Percentiles rank a stretch among this genome's conserved stretches.
These are phyloP conservation scores for Lactifluus hygrophoroides DNA, from an alignment of 768 basidiomycete genomes.

Conservation along the genomic window DNA sequence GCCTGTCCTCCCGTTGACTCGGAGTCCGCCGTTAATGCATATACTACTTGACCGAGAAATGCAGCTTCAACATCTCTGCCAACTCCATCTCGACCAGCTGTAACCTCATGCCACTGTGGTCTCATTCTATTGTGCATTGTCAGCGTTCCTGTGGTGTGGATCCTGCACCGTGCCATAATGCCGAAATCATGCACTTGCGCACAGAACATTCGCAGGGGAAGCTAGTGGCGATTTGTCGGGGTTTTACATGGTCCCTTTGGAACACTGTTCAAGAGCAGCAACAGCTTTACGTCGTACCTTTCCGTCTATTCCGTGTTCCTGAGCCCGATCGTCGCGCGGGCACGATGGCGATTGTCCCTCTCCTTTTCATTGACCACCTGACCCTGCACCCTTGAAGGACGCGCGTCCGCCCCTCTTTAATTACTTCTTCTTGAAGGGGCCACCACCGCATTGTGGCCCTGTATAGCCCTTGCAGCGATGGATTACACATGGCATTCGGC, in stretches of 20 bases:
- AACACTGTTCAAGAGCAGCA: slow-evolving; percentile 63
- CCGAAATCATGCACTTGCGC: background rate
- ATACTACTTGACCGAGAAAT: slow-evolving; percentile 11
- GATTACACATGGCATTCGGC: slow-evolving; percentile 67
- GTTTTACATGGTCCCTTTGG: too few species aligned
- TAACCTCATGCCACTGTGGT: slow-evolving; percentile 70
- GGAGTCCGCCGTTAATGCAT: background rate
- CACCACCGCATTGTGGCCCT: slow-evolving; percentile 66
- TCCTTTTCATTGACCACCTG: background rate
- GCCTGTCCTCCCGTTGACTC: background rate
- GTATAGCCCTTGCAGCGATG: slow-evolving; percentile 46
- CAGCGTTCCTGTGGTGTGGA: background rate
- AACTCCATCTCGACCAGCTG: slow-evolving; percentile 80
- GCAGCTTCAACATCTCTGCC: slow-evolving; percentile 70
- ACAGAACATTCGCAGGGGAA: slow-evolving; percentile 76
- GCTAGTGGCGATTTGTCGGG: too few species aligned
- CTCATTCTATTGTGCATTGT: slow-evolving; percentile 57
- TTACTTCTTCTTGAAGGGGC: slow-evolving; percentile 67
- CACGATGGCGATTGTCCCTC: slow-evolving; percentile 43
- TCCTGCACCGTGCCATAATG: too few species aligned
- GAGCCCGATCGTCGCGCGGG: slow-evolving; percentile 66
- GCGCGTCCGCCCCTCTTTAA: slow-evolving; percentile 30
- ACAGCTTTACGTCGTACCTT: slow-evolving; percentile 71
- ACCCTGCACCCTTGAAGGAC: too few species aligned
- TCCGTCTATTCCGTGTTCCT: slow-evolving; percentile 77